Conservation (phyloP, 345 rosid species). For the Murraya koenigii region DNA sequence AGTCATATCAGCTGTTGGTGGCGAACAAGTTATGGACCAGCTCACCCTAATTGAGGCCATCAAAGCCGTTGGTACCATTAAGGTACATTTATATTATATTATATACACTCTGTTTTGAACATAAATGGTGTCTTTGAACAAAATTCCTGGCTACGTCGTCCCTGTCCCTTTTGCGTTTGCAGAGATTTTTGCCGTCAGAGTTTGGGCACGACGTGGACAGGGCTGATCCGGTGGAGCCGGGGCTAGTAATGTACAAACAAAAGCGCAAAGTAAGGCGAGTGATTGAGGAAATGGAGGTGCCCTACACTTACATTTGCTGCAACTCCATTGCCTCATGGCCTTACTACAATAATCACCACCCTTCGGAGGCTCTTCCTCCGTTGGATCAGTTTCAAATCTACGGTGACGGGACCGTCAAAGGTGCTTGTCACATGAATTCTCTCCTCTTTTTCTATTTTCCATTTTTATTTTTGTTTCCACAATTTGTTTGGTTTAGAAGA, state of each 20-base stretch:
- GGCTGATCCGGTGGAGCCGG: slow-evolving; percentile 69
- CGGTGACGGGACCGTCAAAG: slow-evolving; percentile 68
- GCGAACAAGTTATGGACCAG: slow-evolving; percentile 37
- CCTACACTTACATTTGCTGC: slow-evolving; percentile 68
- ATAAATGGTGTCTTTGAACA: not conserved
- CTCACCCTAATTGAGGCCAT: slow-evolving; percentile 46
- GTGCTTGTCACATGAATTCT: slow-evolving; percentile 10
- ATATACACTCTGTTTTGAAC: not conserved
- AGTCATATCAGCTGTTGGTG: slow-evolving; percentile 58
- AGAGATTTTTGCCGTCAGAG: slow-evolving; percentile 76
- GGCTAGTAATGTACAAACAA: slow-evolving; percentile 44
- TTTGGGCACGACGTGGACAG: slow-evolving; percentile 72
- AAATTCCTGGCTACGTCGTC: not conserved
- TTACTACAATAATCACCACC: slow-evolving; percentile 59
- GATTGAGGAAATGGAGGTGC: slow-evolving; percentile 38
- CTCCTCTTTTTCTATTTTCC: no score
- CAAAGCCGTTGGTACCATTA: slow-evolving; percentile 49
- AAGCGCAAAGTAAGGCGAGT: slow-evolving; percentile 47
- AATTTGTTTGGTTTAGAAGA: no score
- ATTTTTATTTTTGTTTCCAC: not conserved
- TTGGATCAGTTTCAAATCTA: slow-evolving; percentile 60
- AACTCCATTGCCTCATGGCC: slow-evolving; percentile 85
- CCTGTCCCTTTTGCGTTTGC: not conserved
- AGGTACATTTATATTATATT: slow-evolving; percentile 27
- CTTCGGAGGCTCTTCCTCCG: slow-evolving; percentile 60